Evolutionary conservation across 164 flowering plant species (phyloP), one percentile per base, ranked within the genome.

Genomic region (Tinospora cordifolia): DNA sequence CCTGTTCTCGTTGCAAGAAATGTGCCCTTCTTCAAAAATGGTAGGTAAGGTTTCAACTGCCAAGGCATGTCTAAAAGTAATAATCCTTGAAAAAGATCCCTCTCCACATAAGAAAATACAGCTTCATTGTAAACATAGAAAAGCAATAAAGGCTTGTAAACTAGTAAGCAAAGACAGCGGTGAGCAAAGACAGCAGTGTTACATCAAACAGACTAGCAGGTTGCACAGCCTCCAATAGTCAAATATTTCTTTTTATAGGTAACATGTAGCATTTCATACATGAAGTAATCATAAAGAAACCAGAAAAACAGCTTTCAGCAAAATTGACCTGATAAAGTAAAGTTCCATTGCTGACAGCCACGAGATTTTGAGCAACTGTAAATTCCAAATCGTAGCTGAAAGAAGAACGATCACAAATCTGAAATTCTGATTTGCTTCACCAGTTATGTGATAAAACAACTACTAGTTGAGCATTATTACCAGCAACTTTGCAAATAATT

Each of bases 341-440:
- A 72, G 67, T 81, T 74, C 99, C 99, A 62, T 81, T 84, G 81
- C 98, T 95, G 74, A 91, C 92, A 75, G 97, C 99, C 34, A 90
- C 93, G 75, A 86, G 84, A 83, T 88, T 80, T 17, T 84, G 82
- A 49, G 92, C 87, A 71, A 95, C 99, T 3, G 97, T 91, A 70
- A 89, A 88, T 74, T 95, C 98, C 78, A 95, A 69, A 81, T 95
- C 98, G 78, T 84, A 94, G 84, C 98, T 94, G 87, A 30, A 57
- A 30, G 22, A 26, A 77, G 70, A 34, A 63, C 21, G 41, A 46
- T n/a, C 63, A 59, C 24, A 39, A 34, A 62, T 24, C 44, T 57
- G 21, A 71, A 68, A 26, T 38, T 21, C 40, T 0, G 8, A 21
- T 24, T 26, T 2, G 11, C 22, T 51, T 8, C n/a, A 51, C 59